phyloP scores from a whole-genome alignment of 1,139 yeast genomes.

The Hanseniaspora sp. region DNA sequence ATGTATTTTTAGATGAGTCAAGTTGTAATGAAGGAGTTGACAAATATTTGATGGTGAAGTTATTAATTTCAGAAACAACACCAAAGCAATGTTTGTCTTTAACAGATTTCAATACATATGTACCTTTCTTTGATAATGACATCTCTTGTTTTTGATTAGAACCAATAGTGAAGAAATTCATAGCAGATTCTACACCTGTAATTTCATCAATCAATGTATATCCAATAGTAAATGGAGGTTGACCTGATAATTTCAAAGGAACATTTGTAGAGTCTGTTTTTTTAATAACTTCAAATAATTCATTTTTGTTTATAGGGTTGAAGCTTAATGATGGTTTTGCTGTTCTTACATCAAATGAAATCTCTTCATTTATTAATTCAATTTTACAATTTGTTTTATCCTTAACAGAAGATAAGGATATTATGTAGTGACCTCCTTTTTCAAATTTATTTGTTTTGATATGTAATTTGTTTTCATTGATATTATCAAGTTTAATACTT shows the following conservation, averaged over 20 bases:
- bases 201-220: conserved; percentile 24
- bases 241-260: conserved; percentile 49
- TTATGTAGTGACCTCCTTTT: conserved; percentile 59
- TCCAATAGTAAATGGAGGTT: conserved; percentile 39
- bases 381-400: conserved; percentile 72
- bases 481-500: conserved; percentile 33
- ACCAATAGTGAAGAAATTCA: conserved; percentile 26
- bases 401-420: conserved; percentile 50
- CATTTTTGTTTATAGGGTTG: conserved; percentile 28
- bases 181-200: not conserved
- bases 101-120: conserved; percentile 48
- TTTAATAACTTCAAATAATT: conserved; percentile 35
- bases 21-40: conserved; percentile 43
- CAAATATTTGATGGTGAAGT: conserved; percentile 40
- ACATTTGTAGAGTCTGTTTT: conserved; percentile 52
- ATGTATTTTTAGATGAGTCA: conserved; percentile 19
- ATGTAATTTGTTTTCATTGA: conserved; percentile 32
- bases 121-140: conserved; percentile 47
- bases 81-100: conserved; percentile 65
- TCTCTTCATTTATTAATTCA: conserved; percentile 48
- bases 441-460: conserved; percentile 46
- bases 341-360: conserved; percentile 51
- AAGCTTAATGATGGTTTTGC: conserved; percentile 52
- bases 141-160: conserved; percentile 35
- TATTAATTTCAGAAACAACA: conserved; percentile 32